Evolutionary conservation across 495 filamentous ascomycete genomes (phyloP), one percentile per base, ranked within the genome.

Genomic region (Cladorrhinum samala): DNA sequence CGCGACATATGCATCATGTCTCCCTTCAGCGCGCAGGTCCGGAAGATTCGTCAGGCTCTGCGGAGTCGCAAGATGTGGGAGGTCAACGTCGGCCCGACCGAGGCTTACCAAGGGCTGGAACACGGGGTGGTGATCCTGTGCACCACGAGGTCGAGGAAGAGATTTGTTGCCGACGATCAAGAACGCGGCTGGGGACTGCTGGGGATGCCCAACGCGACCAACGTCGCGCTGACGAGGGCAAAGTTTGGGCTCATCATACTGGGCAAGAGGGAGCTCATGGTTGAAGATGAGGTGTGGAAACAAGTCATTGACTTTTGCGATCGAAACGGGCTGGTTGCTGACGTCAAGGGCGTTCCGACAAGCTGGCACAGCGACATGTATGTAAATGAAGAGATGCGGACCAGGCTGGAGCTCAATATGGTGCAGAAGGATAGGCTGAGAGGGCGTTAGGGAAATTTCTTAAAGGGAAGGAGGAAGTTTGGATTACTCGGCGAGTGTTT

Each of bases 71-170:
- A 50, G 41, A 57, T 76, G 20, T 68, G 66, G 54, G 67, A 65
- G 20, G 67, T 82, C 16, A 80, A 79, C 53, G 73, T 83, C 18
- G 79, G 79, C 2, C 77, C 79, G 2, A 69, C 77, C 19, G 79
- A 83, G 56, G 78, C 75, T n/a, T 82, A 76, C 50, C 79, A 82
- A 53, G 79, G 79, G 0, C 61, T 77, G 20, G 79, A 83, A 57
- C 69, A 69, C 25, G 63, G 69, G 9, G 68, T 79, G 17, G 79
- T 82, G 17, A 78, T 83, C 48, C 55, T 83, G 16, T 82, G 79
- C 54, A 80, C 77, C 1, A 83, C 79, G 38, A 58, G 79, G 25
- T 69, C 72, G 2, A 56, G 75, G 19, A 54, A 55, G n/a, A 58
- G 72, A 6, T 82, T 79, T 55, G 63, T 83, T 2, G 61, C 65